phyloP scores from a whole-genome alignment of 257 asterid genomes.

The Nicotiana benthamiana region DNA sequence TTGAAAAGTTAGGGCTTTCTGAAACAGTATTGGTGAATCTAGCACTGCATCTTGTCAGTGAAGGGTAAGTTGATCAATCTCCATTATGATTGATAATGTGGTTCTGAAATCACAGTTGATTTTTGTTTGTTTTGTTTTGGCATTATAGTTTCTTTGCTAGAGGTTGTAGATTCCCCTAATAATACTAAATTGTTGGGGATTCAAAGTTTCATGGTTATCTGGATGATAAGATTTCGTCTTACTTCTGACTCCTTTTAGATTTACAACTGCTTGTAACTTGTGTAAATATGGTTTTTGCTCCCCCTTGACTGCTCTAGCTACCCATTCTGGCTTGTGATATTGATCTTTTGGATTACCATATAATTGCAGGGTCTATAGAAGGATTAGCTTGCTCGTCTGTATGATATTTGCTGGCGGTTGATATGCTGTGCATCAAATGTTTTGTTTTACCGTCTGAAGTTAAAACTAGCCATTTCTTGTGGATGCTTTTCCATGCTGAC shows the following conservation, averaged over 20 bases:
- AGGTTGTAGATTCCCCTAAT: not conserved
- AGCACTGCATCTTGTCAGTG: slow-evolving; percentile 82
- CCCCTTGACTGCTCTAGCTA: slow-evolving; percentile 29
- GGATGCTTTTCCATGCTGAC: slow-evolving; percentile 69
- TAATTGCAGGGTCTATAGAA: slow-evolving; percentile 97
- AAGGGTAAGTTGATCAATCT: slow-evolving; percentile 65
- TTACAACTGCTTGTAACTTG: slow-evolving; percentile 20
- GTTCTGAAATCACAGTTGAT: not conserved
- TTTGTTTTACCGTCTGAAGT: slow-evolving; percentile 88
- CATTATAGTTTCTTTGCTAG: not conserved
- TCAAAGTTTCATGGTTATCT: not conserved
- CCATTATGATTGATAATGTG: not conserved
- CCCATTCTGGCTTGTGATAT: slow-evolving; percentile 53
- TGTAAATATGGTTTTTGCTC: slow-evolving; percentile 23
- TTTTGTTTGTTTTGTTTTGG: not conserved
- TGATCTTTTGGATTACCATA: slow-evolving; percentile 94
- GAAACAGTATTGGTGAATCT: slow-evolving; percentile 67
- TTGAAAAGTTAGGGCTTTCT: slow-evolving; percentile 76
- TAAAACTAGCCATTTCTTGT: slow-evolving; percentile 30
- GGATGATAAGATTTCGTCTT: not conserved
- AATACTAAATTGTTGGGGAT: not conserved
- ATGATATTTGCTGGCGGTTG: slow-evolving; percentile 99
- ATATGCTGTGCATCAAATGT: slow-evolving; percentile 97
- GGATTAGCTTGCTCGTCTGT: slow-evolving; percentile 97
- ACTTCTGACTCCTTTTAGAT: slow-evolving; percentile 9